Evolutionary conservation across 108 stramenopile genomes (phyloP).

Genomic region (Schizochytrium sp.): DNA sequence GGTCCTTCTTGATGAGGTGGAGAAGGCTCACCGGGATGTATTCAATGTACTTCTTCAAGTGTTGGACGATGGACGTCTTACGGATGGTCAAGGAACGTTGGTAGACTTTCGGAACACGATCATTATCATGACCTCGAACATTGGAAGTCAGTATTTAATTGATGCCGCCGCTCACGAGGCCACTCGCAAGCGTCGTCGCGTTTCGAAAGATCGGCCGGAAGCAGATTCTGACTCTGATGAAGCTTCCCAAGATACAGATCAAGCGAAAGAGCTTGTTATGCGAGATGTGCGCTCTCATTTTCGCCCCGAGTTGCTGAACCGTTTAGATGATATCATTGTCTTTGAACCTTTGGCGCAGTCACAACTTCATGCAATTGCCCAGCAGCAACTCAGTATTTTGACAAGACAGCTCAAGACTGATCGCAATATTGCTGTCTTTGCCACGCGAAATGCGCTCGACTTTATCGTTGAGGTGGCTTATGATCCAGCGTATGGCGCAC

Average conservation of each 20-base stretch:
- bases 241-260: conserved; percentile 59
- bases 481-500: conserved; percentile 78
- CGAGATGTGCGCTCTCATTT: conserved; percentile 83
- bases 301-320: conserved; percentile 97
- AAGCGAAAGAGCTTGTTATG: conserved; percentile 81
- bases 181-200: background rate
- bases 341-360: conserved; percentile 86
- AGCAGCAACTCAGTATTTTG: conserved; percentile 74
- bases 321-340: conserved; percentile 93
- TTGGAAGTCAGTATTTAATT: conserved; percentile 85
- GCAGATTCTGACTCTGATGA: conserved; percentile 62
- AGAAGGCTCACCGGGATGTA: conserved; percentile 95
- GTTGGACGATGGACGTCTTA: conserved; percentile 94
- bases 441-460: conserved; percentile 71
- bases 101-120: conserved; percentile 96
- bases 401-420: conserved; percentile 66
- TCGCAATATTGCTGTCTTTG: conserved; percentile 69
- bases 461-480: conserved; percentile 71
- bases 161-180: conserved; percentile 64
- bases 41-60: conserved; percentile 91
- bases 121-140: conserved; percentile 92
- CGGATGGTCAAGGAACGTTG: conserved; percentile 91
- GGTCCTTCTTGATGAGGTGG: conserved; percentile 93
- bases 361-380: conserved; percentile 84
- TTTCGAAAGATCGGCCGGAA: background rate